These are phyloP conservation scores for Suillus discolor DNA, from an alignment of 768 basidiomycete species.

Conservation along the genomic window DNA sequence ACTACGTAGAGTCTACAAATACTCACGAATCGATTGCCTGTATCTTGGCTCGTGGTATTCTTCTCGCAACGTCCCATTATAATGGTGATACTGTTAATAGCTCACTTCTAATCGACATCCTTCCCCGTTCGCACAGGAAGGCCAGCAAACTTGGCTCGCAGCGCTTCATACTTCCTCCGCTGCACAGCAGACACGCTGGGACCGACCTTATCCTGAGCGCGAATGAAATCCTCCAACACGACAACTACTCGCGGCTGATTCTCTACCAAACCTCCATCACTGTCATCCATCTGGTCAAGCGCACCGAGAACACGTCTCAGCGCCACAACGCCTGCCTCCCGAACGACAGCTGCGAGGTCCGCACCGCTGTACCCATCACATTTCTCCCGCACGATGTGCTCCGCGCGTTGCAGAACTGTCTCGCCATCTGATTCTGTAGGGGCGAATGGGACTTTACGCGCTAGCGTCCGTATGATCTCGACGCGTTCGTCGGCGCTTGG, in stretches of 20 bases:
- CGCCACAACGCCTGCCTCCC: slow-evolving; percentile 90
- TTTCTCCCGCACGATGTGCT: slow-evolving; percentile 53
- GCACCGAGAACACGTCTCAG: slow-evolving; percentile 66
- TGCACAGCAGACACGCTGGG: slow-evolving; percentile 87
- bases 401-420: slow-evolving; percentile 30
- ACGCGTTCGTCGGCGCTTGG: slow-evolving; percentile 72
- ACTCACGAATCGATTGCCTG: too few relatives aligned
- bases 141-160: slow-evolving; percentile 85
- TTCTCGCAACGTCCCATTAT: too few relatives aligned
- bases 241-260: slow-evolving; percentile 48
- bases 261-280: background rate
- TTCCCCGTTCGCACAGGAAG: slow-evolving; percentile 55
- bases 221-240: slow-evolving; percentile 64
- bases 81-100: background rate
- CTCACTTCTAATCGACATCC: slow-evolving; percentile 24
- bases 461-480: slow-evolving; percentile 83
- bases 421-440: slow-evolving; percentile 30
- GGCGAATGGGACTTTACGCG: slow-evolving; percentile 68
- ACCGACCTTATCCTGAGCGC: slow-evolving; percentile 76
- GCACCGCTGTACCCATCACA: slow-evolving; percentile 94
- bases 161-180: slow-evolving; percentile 77
- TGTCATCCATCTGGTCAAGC: slow-evolving; percentile 59
- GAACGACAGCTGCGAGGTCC: slow-evolving; percentile 83
- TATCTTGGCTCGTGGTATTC: too few relatives aligned
- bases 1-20: too few relatives aligned